Evolutionary conservation across 225 moss, liverwort and hornwort species (phyloP), one percentile per base, ranked within the genome.

Genomic region (Sphagnum tenellum): DNA sequence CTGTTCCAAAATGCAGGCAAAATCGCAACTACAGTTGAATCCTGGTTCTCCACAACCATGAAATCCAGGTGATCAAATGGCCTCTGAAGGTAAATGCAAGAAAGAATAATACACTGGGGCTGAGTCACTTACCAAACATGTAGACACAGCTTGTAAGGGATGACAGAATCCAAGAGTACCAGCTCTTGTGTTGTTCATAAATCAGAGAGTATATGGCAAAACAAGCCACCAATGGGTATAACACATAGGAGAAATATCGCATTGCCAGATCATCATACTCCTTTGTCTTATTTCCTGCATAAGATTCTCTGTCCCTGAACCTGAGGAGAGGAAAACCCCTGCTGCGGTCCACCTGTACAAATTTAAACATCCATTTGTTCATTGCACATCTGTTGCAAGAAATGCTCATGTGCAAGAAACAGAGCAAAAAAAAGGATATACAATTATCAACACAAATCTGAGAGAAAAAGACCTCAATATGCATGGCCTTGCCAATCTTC

Each of bases 401-500:
- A 29, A 29, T 29, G 29, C 29, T 29, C 29, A 29, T 29, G 29
- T 29, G 29, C 29, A 29, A 29, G 29, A 29, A 29, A 29, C 29
- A 29, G 29, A 29, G 29, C 29, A 29, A 29, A 29, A 29, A 29
- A 29, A 0, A 29, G 29, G 29, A 29, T 29, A 29, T 29, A 29
- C 29, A 29, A 29, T 29, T 29, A 29, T 29, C 29, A 29, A 29
- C 29, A 29, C 29, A 29, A 29, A 29, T 29, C 29, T 29, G 29
- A 29, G 29, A 29, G 29, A 29, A 29, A 29, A 46, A 55, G 74
- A 91, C 87, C 94, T 91, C 88, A 64, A 95, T 73, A 57, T 92
- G 88, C 94, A 91, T 91, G 59, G 94, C 94, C 77, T 95, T 95
- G 63, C 94, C 94, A 68, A 95, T 95, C 75, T 95, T 95, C 94